Conservation (phyloP, 75 land plant genomes). For the Cryptomeria japonica region DNA sequence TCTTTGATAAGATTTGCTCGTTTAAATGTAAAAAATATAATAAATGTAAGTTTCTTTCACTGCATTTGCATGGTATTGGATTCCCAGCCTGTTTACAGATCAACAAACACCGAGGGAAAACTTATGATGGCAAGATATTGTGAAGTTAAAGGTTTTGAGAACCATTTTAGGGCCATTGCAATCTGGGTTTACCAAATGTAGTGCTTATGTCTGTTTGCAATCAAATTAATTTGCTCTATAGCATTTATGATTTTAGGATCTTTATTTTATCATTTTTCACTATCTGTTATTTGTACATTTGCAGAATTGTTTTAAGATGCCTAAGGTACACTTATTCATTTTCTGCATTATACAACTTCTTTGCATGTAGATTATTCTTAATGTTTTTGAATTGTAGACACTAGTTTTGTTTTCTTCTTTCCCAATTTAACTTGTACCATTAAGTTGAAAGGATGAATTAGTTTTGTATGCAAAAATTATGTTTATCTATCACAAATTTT, state of each 20-base stretch:
- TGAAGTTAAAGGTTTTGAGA: neutral
- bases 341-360: neutral
- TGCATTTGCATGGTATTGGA: no score
- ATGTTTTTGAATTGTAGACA: neutral
- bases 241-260: neutral
- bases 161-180: neutral
- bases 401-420: neutral
- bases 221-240: neutral
- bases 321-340: neutral
- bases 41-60: no score
- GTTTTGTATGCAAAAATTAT: neutral
- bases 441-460: neutral
- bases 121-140: neutral
- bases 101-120: no score
- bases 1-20: no score
- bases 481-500: neutral
- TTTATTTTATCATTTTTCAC: neutral
- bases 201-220: neutral
- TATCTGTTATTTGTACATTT: neutral
- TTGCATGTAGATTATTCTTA: neutral
- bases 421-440: neutral
- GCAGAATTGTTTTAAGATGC: neutral
- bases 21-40: no score
- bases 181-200: neutral
- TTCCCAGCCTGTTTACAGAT: no score